Conservation (phyloP, 768 basidiomycete species). For the Coprinopsis sp. region DNA sequence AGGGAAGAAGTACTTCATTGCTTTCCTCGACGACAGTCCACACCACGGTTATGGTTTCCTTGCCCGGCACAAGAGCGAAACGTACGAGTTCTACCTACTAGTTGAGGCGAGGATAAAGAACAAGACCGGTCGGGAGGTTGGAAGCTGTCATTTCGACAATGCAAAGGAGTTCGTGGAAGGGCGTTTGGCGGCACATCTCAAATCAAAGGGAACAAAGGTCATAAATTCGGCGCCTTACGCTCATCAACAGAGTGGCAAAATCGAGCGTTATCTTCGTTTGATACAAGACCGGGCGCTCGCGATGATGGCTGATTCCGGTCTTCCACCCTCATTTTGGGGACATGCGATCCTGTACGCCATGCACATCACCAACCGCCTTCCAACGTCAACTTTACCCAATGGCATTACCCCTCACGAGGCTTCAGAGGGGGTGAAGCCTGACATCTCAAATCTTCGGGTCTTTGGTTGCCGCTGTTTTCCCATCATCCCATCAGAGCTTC, state of each 20-base stretch:
- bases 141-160: too few species aligned
- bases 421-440: slow-evolving; percentile 19
- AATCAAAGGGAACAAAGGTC: not conserved
- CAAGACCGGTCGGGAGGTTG: too few species aligned
- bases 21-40: too few species aligned
- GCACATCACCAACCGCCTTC: slow-evolving; percentile 21
- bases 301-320: slow-evolving; percentile 23
- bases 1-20: slow-evolving; percentile 9
- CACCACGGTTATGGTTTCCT: too few species aligned
- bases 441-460: slow-evolving; percentile 23
- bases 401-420: too few species aligned
- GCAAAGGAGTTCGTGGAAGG: not conserved
- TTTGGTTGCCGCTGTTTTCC: slow-evolving; percentile 26
- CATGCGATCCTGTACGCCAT: slow-evolving; percentile 17
- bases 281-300: slow-evolving; percentile 20
- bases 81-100: too few species aligned
- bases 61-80: too few species aligned
- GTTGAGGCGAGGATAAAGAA: too few species aligned
- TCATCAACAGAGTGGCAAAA: slow-evolving; percentile 31
- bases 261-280: slow-evolving; percentile 23
- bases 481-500: slow-evolving; percentile 16
- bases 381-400: slow-evolving; percentile 19
- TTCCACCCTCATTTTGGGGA: slow-evolving; percentile 22
- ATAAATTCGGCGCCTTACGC: too few species aligned
- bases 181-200: not conserved